Conservation (phyloP, 129 eudicot genomes). For the Artemisia tridentata region DNA sequence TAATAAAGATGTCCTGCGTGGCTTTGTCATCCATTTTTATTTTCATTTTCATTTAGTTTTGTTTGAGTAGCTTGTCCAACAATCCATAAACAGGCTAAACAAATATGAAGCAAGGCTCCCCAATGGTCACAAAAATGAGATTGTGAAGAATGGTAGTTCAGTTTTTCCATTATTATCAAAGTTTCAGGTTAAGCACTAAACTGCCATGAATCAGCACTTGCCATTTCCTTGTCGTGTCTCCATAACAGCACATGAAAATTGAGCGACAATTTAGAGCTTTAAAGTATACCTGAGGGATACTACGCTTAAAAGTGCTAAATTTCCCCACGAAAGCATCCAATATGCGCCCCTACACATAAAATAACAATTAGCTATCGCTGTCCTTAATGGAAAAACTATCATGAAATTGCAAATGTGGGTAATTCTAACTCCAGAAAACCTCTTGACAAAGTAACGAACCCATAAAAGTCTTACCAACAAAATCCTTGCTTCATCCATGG, state of each 20-base stretch:
- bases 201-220: background rate
- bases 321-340: conserved; percentile 99
- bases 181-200: conserved; percentile 6
- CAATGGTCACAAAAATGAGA: background rate
- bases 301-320: conserved; percentile 92
- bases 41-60: conserved; percentile 14
- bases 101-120: conserved; percentile 10
- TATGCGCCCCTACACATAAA: conserved; percentile 68
- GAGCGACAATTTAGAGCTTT: background rate
- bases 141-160: background rate
- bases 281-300: conserved; percentile 84
- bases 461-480: conserved; percentile 57
- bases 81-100: background rate
- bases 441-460: conserved; percentile 6
- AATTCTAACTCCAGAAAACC: conserved; percentile 13
- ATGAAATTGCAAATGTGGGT: conserved; percentile 10
- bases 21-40: conserved; percentile 7
- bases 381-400: conserved; percentile 7
- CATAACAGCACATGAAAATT: conserved; percentile 11
- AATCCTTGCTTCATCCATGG: conserved; percentile 97
- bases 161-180: background rate
- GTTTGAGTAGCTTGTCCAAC: conserved; percentile 6
- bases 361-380: background rate
- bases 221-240: background rate
- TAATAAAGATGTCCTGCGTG: background rate